Conservation (phyloP, 1,284 basidiomycete species). For the Ganoderma meredithae region DNA sequence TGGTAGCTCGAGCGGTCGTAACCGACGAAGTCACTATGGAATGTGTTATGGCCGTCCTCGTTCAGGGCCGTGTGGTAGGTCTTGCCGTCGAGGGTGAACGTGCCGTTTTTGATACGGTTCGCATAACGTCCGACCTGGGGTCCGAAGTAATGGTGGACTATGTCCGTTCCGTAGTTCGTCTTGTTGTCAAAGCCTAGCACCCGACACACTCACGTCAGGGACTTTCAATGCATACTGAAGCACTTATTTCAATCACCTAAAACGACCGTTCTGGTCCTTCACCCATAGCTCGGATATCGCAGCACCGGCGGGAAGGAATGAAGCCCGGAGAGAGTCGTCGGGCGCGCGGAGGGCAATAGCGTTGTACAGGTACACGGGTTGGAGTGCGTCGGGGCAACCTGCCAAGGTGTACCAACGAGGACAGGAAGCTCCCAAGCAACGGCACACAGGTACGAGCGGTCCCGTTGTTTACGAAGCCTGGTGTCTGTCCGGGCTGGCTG, state of each 20-base stretch:
- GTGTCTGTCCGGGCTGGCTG: neutral
- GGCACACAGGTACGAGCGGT: constrained; percentile 1
- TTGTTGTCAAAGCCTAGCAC: constrained; percentile 7
- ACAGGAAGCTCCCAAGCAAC: neutral
- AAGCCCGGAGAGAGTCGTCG: constrained; percentile 59
- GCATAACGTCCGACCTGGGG: constrained; percentile 59
- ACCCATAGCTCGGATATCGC: constrained; percentile 60
- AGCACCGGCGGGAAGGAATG: constrained; percentile 59
- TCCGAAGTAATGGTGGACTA: constrained; percentile 54
- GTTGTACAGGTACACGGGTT: constrained; percentile 49
- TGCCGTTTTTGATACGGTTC: constrained; percentile 62
- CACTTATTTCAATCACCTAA: neutral
- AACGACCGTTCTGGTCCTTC: constrained; percentile 51
- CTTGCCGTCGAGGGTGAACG: constrained; percentile 60
- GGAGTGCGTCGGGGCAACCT: constrained; percentile 1
- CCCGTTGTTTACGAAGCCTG: constrained; percentile 5
- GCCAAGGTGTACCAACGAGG: neutral
- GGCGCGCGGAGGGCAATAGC: constrained; percentile 54
- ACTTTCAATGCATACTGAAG: neutral
- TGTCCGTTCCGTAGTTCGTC: constrained; percentile 48
- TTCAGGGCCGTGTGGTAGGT: constrained; percentile 60
- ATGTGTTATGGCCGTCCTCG: constrained; percentile 51
- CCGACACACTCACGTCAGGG: neutral
- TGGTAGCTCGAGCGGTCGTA: constrained; percentile 66
- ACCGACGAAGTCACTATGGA: constrained; percentile 60